Conservation (phyloP, 352 stramenopile species). For the Globisporangium viniferum region DNA sequence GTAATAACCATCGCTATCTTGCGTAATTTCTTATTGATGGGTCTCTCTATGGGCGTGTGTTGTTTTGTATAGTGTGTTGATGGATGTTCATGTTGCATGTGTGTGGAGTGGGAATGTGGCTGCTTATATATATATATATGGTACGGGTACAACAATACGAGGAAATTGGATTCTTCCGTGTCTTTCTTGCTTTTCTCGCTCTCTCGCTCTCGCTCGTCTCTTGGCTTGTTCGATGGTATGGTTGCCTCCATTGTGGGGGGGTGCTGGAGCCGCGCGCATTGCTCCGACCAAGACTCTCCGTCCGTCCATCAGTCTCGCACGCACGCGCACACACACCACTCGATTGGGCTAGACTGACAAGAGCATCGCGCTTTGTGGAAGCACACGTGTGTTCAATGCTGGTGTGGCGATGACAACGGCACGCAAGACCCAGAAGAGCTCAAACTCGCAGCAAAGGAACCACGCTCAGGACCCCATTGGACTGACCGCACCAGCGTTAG, state of each 20-base stretch:
- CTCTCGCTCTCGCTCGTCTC: conserved; percentile 13
- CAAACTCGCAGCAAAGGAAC: not conserved
- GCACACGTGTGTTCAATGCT: not conserved
- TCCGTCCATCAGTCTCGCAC: not conserved
- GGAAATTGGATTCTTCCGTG: conserved; percentile 6
- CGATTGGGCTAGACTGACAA: not conserved
- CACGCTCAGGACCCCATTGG: not conserved
- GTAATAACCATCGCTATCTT: conserved; percentile 32
- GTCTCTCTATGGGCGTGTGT: not conserved
- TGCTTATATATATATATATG: not conserved
- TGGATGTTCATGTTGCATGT: not conserved
- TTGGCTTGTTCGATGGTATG: not conserved
- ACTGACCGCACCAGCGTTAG: not conserved
- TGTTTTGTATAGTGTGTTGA: not conserved
- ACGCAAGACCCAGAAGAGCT: not conserved
- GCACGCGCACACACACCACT: not conserved
- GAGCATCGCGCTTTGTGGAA: not conserved
- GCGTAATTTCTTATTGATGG: conserved; percentile 6
- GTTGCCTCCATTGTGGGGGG: not conserved
- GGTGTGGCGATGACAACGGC: not conserved
- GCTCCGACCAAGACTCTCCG: not conserved
- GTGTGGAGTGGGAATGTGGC: not conserved
- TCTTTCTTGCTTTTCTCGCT: conserved; percentile 6
- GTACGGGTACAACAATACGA: conserved; percentile 10
- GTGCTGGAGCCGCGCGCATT: not conserved